Evolutionary conservation across 2,329 filamentous ascomycete species (phyloP).

Genomic region (Zelopaecilomyces penicillatus): DNA sequence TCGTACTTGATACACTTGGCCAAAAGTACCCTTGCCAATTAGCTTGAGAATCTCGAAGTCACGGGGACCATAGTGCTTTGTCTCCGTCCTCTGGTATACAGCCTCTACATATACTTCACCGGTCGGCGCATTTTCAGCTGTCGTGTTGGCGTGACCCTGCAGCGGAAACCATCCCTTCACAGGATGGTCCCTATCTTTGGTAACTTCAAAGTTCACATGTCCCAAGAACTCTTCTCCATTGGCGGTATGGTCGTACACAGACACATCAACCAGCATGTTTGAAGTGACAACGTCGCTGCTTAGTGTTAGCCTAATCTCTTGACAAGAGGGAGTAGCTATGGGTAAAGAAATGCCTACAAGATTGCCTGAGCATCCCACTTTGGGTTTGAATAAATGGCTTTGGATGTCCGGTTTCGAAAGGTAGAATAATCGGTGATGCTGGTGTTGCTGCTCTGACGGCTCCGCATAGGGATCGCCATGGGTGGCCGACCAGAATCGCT

Average conservation of each 20-base stretch:
- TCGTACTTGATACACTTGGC: constrained; percentile 94
- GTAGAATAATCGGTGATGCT: constrained; percentile 61
- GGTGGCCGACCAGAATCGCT: constrained; percentile 73
- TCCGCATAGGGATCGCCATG: constrained; percentile 95
- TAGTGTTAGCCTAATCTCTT: constrained; percentile 9
- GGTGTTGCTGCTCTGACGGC: constrained; percentile 92
- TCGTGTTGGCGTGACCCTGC: constrained; percentile 64
- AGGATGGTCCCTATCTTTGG: constrained; percentile 55
- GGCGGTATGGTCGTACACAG: constrained; percentile 76
- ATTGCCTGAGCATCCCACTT: constrained; percentile 93
- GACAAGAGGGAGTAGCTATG: background rate
- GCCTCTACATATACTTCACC: constrained; percentile 88
- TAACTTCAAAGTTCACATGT: constrained; percentile 73
- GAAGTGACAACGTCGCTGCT: constrained; percentile 84
- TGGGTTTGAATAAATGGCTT: constrained; percentile 63
- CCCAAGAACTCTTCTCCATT: constrained; percentile 86
- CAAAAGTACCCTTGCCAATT: constrained; percentile 96
- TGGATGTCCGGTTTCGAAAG: constrained; percentile 50
- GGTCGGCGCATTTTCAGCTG: constrained; percentile 62
- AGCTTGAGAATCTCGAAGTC: constrained; percentile 95
- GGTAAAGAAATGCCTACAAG: constrained; percentile 58
- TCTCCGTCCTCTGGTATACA: constrained; percentile 76
- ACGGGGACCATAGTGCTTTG: constrained; percentile 85
- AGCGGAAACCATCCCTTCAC: constrained; percentile 82
- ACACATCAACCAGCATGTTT: constrained; percentile 84